Evolutionary conservation across 495 filamentous ascomycete genomes (phyloP).

Genomic region (Lepidopterella palustris): DNA sequence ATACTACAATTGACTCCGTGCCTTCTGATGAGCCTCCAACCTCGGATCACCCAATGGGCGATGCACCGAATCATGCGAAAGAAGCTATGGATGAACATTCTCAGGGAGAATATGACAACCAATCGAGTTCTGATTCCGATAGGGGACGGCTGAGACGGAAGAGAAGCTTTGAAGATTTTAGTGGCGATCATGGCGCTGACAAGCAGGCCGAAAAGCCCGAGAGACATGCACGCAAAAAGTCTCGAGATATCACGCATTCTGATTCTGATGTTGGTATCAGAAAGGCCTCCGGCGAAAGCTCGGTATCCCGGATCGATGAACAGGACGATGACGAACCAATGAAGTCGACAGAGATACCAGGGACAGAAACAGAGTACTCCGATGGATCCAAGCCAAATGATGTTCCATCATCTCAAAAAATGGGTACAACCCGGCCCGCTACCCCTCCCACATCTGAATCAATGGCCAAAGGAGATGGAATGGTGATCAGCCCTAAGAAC

Average conservation of each 20-base stretch:
- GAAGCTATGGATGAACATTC: not conserved
- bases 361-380: too few relatives aligned
- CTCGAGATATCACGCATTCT: constrained; percentile 28
- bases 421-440: not conserved
- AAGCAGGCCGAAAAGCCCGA: constrained; percentile 13
- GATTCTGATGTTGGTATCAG: constrained; percentile 17
- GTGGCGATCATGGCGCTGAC: constrained; percentile 23
- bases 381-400: not conserved
- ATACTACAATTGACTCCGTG: constrained; percentile 50
- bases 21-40: constrained; percentile 16
- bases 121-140: constrained; percentile 21
- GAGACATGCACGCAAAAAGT: constrained; percentile 35
- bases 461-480: constrained; percentile 3
- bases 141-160: constrained; percentile 46
- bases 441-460: constrained; percentile 7
- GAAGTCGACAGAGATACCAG: constrained; percentile 4
- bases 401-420: not conserved
- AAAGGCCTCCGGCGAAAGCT: constrained; percentile 16
- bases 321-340: constrained; percentile 15
- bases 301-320: constrained; percentile 14
- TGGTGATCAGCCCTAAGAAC: constrained; percentile 29
- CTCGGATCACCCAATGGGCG: constrained; percentile 15
- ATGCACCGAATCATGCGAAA: constrained; percentile 21
- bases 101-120: constrained; percentile 6
- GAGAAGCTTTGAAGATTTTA: constrained; percentile 45